Percentiles rank a stretch among this genome's conserved stretches.
Conservation (phyloP, 495 filamentous ascomycete genomes). For the Pseudoneurospora amorphoporcata region DNA sequence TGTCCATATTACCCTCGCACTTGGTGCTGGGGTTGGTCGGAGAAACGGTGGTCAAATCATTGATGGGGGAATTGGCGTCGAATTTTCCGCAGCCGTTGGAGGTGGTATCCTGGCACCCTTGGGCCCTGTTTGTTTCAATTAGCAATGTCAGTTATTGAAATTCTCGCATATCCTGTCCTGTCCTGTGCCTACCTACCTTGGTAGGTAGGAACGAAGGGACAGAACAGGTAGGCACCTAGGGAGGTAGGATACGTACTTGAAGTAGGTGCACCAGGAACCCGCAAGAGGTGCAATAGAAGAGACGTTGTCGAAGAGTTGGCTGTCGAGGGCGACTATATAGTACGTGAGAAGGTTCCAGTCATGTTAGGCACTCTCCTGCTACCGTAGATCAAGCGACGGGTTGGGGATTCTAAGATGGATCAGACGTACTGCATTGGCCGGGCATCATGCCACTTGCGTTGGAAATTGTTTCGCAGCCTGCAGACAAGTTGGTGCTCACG, state of each 20-base stretch:
- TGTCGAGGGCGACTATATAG: not conserved
- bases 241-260: not conserved
- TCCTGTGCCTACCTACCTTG: too few species aligned
- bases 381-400: not conserved
- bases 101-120: not conserved
- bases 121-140: not conserved
- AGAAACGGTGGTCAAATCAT: not conserved
- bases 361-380: not conserved
- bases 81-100: not conserved
- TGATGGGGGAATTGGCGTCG: not conserved
- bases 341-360: not conserved
- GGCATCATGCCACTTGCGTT: not conserved
- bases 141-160: too few species aligned
- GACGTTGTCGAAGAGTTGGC: not conserved
- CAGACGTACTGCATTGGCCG: not conserved
- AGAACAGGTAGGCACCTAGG: too few species aligned
- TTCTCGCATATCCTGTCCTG: too few species aligned
- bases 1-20: not conserved
- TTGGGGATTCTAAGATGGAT: not conserved
- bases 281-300: not conserved
- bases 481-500: not conserved
- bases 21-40: not conserved
- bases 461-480: not conserved
- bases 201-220: too few species aligned
- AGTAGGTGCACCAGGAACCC: not conserved